Base-by-base conservation (phyloP, 441 rosid species). In the Adansonia rubrostipa region DNA sequence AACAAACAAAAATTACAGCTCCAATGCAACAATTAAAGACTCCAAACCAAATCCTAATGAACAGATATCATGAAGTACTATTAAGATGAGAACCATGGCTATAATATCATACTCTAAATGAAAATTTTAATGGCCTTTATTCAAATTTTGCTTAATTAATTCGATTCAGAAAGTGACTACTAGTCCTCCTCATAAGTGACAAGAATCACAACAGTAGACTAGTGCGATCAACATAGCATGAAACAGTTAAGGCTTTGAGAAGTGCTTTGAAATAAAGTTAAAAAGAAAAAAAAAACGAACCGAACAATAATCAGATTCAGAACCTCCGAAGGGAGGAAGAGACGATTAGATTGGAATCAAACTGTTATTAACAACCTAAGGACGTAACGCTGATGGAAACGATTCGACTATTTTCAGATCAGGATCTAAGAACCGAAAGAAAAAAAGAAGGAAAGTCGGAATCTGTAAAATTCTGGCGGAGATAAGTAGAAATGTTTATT, bases 391-490 rank as follows among this genome's bases (percentile, higher is more conserved):
- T 61, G 47, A 51, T 11, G 42, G 13, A 62, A 54, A 3, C 11
- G 61, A 48, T 22, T 42, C 40, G 61, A 74, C 76, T 74, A 62
- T 45, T 78, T 72, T 20, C 77, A 70, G 79, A 78, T 78, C 81
- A 20, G 28, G 9, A 81, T 74, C 68, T 65, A 71, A 63, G 77
- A 54, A 50, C 36, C 20, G 20, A 51, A 78, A 63, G 48, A 53
- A 7, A 3, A 10, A 47, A 66, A 66, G 11, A 19, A 9, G 60
- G 58, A 81, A 76, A 45, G 44, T 10, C 0, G 22, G 45, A 71
- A 77, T 67, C 47, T 33, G 65, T 8, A 64, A 65, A 65, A 58
- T 19, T 17, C 45, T 20, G 44, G 40, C 19, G 33, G 17, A 19
- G 50, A 48, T 20, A 73, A 62, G 15, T 2, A 45, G 58, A 71